Base-by-base conservation (phyloP, 2,329 filamentous ascomycete species). In the Colletotrichum graminicola region DNA sequence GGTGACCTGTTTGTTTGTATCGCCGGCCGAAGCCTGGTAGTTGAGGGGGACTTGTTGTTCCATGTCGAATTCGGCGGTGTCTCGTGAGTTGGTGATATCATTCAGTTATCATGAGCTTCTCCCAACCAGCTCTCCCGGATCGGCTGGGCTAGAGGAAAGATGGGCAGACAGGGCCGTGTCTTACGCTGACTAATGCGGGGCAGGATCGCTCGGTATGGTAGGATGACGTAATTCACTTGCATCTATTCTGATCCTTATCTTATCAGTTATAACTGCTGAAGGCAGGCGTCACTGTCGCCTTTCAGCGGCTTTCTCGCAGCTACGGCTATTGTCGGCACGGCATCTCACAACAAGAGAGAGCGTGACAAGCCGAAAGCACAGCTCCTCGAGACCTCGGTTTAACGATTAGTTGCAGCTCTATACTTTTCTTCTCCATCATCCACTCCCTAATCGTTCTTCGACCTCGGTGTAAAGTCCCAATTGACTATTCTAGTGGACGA, bases 1-100 rank as follows among this genome's bases (percentile, higher is more conserved):
- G 47, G 93, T 91, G 71, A 89, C 81, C 79, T 91, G 90, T 74
- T 91, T 92, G 81, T 94, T 87, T 55, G 90, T 94, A 67, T 92
- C 87, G 74, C 91, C 91, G 62, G 91, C 90, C 8, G 93, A 95
- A 69, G 92, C 88, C 81, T 94, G 91, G 80, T 93, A 92, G 78
- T 90, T 93, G 73, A 94, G 87, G 3, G 92, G 91, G 74, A 92
- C 90, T 79, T 92, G 89, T 79, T 92, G 89, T 73, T 91, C 85
- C 87, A 89, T 88, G 62, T 66, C 69, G 72, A 54, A 59, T 56
- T 43, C 57, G 23, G 49, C 60, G 52, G 14, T 60, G 66, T 43
- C 62, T 88, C 64, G 57, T 67, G n/a, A 52, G 16, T 34, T 66
- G 51, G 43, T 60, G 67, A n/a, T 51, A 5, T 43, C 8, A 26